Percentiles rank a stretch among this genome's conserved stretches.
phyloP scores from a whole-genome alignment of 352 stramenopile genomes.

The Phytophthora kernoviae region DNA sequence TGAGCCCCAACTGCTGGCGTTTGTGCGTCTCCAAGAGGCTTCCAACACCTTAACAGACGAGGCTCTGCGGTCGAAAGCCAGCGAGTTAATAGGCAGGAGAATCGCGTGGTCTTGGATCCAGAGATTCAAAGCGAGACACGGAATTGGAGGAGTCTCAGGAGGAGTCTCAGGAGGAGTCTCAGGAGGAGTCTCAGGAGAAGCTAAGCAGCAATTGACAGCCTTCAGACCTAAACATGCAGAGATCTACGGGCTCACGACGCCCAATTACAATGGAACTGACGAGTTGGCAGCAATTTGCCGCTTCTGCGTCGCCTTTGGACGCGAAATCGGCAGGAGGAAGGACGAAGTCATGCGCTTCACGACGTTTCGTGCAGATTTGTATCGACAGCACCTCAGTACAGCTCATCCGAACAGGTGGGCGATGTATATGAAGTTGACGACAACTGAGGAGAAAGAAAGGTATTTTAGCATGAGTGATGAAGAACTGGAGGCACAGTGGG shows the following conservation, averaged over 20 bases:
- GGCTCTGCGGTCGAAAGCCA: not conserved
- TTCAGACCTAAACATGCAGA: not conserved
- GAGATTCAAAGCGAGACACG: not conserved
- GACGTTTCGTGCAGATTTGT: slow-evolving; percentile 1
- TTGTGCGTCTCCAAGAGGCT: not conserved
- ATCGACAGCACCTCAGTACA: not conserved
- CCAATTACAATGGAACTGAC: not conserved
- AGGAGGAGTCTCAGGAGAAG: no score
- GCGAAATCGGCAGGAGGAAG: not conserved
- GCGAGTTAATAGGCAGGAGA: not conserved
- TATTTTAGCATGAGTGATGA: not conserved
- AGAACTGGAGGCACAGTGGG: not conserved
- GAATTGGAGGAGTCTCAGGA: not conserved
- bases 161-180: no score
- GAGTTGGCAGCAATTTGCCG: not conserved
- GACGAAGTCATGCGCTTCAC: not conserved
- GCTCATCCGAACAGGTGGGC: not conserved
- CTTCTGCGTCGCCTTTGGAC: not conserved
- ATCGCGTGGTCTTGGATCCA: not conserved
- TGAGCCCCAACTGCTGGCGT: not conserved
- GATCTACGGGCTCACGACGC: not conserved
- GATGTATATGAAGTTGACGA: not conserved
- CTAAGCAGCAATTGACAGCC: not conserved
- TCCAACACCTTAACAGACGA: not conserved
- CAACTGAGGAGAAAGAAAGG: not conserved